These are phyloP conservation scores for Brassica incana DNA, from an alignment of 345 rosid species.

Conservation along the genomic window DNA sequence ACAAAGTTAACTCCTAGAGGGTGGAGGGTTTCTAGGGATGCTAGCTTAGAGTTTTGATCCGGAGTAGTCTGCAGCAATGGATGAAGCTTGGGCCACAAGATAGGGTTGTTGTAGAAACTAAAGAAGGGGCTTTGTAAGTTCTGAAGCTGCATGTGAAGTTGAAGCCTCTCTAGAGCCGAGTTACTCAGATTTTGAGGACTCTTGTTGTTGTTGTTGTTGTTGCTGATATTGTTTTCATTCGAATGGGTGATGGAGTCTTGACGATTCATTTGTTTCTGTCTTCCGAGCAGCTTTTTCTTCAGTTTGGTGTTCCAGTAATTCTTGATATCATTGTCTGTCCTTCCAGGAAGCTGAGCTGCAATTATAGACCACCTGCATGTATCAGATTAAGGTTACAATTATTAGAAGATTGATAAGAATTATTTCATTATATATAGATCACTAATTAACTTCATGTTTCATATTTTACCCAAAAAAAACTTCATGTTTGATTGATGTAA, in stretches of 20 bases:
- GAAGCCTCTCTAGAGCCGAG: constrained; percentile 86
- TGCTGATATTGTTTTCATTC: constrained; percentile 28
- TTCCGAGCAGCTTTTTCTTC: constrained; percentile 92
- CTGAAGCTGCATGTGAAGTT: constrained; percentile 92
- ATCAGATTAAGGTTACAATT: constrained; percentile 24
- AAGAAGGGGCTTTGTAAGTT: constrained; percentile 60
- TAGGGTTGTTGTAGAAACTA: constrained; percentile 58
- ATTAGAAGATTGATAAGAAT: not conserved
- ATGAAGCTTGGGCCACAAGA: constrained; percentile 76
- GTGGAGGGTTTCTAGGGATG: constrained; percentile 34
- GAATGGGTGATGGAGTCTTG: constrained; percentile 37
- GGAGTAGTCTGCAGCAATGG: constrained; percentile 42
- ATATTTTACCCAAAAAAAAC: not conserved
- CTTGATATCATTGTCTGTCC: constrained; percentile 96
- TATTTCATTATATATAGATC: not conserved
- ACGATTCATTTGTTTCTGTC: constrained; percentile 60
- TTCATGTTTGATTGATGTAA: not conserved
- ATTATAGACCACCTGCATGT: constrained; percentile 89
- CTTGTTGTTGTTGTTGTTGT: constrained; percentile 30
- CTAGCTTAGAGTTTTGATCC: constrained; percentile 27
- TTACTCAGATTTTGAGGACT: constrained; percentile 57
- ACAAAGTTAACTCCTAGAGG: constrained; percentile 16
- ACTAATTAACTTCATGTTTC: not conserved
- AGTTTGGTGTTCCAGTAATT: constrained; percentile 96
- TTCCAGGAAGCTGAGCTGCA: constrained; percentile 97